Evolutionary conservation across 176 grass and related monocot genomes (phyloP), one percentile per base, ranked within the genome.

Genomic region (Oryza punctata): DNA sequence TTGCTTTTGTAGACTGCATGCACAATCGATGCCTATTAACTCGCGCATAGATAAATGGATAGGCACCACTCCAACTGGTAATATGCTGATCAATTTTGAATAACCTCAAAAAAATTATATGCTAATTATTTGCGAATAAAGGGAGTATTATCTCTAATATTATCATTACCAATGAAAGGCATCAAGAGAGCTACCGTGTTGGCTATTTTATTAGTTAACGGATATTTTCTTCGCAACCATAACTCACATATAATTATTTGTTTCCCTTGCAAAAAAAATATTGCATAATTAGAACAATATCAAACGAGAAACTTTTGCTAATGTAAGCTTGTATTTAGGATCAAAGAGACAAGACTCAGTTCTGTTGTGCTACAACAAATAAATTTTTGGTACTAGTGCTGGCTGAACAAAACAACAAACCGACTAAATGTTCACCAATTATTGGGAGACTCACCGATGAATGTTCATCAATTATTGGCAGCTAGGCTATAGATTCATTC

Each of bases 401-500:
- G 65, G 19, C 21, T 21, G n/a, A 67, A 67, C 15, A 70, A 70
- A 70, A 21, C 26, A 67, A 76, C 15, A 54, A 50, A 54, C 4
- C 18, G 33, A 78, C 41, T 24, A 63, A 18, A 64, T 65, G 21
- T 50, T 78, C 67, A 54, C 57, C 76, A 86, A 80, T 86, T 73
- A 86, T 86, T 66, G 76, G 15, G 11, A 41, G 25, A 70, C 18
- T 4, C 16, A 9, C 11, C 65, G 3, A 37, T 49, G 40, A 61
- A 78, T 79, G 54, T 72, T 65, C 1, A 18, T 65, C 28, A 28
- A 79, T 78, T 85, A 72, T 78, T 65, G 52, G 28, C 6, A 27
- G 43, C 24, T 47, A 63, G 13, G 18, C 57, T 60, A 45, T 27
- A 70, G 11, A 64, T 12, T 68, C 49, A 50, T 35, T 63, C 7